A percentile compares a stretch with the other conserved stretches of the same genome.
Conservation (phyloP, 139 green algal species). For the Chlamydomonas schloesseri region DNA sequence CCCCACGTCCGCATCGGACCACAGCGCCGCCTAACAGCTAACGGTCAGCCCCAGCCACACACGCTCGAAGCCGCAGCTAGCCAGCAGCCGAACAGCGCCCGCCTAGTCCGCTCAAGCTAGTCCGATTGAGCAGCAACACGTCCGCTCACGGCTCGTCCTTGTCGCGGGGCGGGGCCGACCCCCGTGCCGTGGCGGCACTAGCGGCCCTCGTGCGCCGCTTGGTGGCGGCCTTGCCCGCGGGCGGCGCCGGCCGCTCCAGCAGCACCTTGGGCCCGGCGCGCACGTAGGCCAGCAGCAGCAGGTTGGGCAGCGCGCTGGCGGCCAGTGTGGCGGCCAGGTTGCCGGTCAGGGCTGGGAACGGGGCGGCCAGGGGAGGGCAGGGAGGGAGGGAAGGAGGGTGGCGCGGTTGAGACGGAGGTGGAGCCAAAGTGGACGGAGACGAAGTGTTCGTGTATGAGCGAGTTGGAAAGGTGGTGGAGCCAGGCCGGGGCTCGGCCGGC, state of each 20-base stretch:
- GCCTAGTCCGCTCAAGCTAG: no score
- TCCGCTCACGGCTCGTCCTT: neutral
- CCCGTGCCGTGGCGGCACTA: neutral
- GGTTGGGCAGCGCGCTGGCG: constrained; percentile 5
- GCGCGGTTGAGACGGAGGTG: neutral
- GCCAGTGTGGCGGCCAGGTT: constrained; percentile 34
- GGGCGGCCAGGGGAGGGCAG: neutral
- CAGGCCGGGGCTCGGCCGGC: no score
- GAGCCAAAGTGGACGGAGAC: no score
- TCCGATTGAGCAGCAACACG: no score
- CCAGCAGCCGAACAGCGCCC: no score
- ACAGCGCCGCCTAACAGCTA: no score
- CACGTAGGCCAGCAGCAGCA: constrained; percentile 33
- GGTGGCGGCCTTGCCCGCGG: neutral
- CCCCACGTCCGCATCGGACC: no score
- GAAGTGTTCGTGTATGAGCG: no score
- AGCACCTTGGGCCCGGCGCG: constrained; percentile 12
- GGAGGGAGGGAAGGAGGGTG: neutral
- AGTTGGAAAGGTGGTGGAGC: no score
- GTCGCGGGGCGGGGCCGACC: no score
- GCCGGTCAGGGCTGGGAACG: constrained; percentile 16
- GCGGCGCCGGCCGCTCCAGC: constrained; percentile 5
- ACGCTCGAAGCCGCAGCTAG: no score
- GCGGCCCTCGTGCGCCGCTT: neutral
- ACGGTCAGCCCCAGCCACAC: no score